phyloP scores from a whole-genome alignment of 306 rosid genomes.

The Aeschynomene evenia region DNA sequence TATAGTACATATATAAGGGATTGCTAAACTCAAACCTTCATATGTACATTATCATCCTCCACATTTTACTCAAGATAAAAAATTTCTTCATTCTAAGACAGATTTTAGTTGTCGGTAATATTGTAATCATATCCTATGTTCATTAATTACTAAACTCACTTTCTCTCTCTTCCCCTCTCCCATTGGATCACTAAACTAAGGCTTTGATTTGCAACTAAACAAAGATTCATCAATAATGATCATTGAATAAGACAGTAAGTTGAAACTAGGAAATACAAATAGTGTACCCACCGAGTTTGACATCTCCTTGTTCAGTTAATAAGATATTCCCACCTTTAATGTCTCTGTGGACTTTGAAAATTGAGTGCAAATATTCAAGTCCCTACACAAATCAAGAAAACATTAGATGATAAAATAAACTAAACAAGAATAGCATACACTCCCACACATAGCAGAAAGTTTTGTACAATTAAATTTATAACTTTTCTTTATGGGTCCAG shows the following conservation, averaged over 20 bases:
- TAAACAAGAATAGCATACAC: neutral
- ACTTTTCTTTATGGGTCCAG: conserved; percentile 2
- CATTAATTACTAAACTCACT: too few relatives aligned
- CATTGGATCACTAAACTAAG: too few relatives aligned
- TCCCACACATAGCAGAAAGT: neutral
- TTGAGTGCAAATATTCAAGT: conserved; percentile 93
- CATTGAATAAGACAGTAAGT: neutral
- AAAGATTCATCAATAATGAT: conserved; percentile 7
- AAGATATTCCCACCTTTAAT: conserved; percentile 98
- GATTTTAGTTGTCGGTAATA: too few relatives aligned
- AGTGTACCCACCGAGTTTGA: conserved; percentile 87
- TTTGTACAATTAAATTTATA: conserved; percentile 8
- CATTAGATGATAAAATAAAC: conserved; percentile 15
- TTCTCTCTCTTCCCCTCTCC: too few relatives aligned
- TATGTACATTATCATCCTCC: too few relatives aligned
- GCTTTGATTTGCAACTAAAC: conserved; percentile 12
- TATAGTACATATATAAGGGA: neutral
- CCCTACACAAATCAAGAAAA: conserved; percentile 53
- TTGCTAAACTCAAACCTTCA: too few relatives aligned
- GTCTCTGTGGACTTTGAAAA: conserved; percentile 97
- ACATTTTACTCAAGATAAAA: too few relatives aligned
- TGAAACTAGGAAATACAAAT: conserved; percentile 11
- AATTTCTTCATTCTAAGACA: too few relatives aligned
- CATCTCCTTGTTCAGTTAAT: conserved; percentile 97
- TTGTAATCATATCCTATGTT: too few relatives aligned